Conservation (phyloP, 495 filamentous ascomycete genomes). For the Talaromyces trachyspermus region DNA sequence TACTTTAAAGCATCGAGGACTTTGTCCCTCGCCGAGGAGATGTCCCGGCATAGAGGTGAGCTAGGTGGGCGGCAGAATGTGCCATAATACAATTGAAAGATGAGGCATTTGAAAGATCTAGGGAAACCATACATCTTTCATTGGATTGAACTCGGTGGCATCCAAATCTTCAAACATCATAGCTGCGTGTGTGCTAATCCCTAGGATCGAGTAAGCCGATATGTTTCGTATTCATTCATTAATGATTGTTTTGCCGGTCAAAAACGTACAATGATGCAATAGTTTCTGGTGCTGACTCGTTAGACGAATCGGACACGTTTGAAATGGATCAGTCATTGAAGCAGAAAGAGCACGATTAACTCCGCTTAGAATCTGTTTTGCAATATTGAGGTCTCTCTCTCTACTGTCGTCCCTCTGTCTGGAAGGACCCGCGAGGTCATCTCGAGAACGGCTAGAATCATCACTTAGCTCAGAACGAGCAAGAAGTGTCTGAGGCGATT, state of each 20-base stretch:
- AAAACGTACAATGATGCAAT: constrained; percentile 19
- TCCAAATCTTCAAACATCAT: constrained; percentile 24
- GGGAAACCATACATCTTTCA: constrained; percentile 28
- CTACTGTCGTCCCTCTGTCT: too few relatives aligned
- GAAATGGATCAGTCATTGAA: constrained; percentile 25
- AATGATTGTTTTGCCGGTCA: background rate
- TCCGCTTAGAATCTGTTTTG: too few relatives aligned
- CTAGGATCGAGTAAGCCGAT: too few relatives aligned
- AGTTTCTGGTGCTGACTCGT: constrained; percentile 22
- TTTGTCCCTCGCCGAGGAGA: too few relatives aligned
- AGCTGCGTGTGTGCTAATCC: constrained; percentile 21
- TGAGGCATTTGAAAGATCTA: constrained; percentile 23
- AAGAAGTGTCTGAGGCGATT: too few relatives aligned
- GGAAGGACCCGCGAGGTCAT: too few relatives aligned
- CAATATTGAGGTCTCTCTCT: too few relatives aligned
- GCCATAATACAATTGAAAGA: constrained; percentile 26
- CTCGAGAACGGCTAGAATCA: too few relatives aligned
- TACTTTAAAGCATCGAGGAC: constrained; percentile 18
- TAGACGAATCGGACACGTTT: constrained; percentile 21
- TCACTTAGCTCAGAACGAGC: too few relatives aligned
- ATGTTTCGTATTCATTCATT: too few relatives aligned
- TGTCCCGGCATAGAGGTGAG: constrained; percentile 17
- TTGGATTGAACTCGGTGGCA: constrained; percentile 21
- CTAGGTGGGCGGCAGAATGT: constrained; percentile 21
- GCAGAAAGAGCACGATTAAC: too few relatives aligned